A percentile compares a stretch with the other conserved stretches of the same genome.
Conservation (phyloP, 148 eudicot species). For the Nyssa sinensis region DNA sequence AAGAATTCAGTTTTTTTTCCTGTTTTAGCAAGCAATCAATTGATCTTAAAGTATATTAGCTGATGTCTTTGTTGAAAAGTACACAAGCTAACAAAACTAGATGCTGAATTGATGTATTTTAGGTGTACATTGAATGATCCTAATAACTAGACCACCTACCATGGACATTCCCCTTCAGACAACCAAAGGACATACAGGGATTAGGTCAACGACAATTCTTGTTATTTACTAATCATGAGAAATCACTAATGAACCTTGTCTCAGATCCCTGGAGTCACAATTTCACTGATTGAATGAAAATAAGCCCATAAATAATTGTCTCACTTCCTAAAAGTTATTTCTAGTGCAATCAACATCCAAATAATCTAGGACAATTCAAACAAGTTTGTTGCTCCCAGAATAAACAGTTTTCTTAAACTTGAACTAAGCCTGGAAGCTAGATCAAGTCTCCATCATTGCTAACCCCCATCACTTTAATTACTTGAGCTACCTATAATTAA, state of each 20-base stretch:
- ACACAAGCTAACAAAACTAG: not conserved
- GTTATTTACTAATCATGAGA: not conserved
- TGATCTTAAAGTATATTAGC: no score
- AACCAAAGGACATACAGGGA: not conserved
- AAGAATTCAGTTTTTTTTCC: no score
- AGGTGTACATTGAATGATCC: not conserved
- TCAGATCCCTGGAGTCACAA: not conserved
- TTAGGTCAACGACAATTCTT: not conserved
- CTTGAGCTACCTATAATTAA: slow-evolving; percentile 4
- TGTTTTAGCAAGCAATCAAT: no score
- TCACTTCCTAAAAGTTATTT: slow-evolving; percentile 6
- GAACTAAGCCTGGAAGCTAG: no score
- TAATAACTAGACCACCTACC: slow-evolving; percentile 9
- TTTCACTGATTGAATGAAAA: not conserved
- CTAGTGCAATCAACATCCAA: not conserved
- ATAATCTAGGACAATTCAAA: slow-evolving; percentile 4
- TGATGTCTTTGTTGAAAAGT: not conserved
- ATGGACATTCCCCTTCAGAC: not conserved
- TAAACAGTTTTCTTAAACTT: not conserved
- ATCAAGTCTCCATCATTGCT: no score
- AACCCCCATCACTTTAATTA: no score
- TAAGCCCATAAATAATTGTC: not conserved
- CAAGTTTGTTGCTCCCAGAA: not conserved
- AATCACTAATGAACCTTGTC: not conserved
- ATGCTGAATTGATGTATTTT: not conserved